Base-by-base conservation (phyloP, 257 asterid species). In the Salvia splendens region DNA sequence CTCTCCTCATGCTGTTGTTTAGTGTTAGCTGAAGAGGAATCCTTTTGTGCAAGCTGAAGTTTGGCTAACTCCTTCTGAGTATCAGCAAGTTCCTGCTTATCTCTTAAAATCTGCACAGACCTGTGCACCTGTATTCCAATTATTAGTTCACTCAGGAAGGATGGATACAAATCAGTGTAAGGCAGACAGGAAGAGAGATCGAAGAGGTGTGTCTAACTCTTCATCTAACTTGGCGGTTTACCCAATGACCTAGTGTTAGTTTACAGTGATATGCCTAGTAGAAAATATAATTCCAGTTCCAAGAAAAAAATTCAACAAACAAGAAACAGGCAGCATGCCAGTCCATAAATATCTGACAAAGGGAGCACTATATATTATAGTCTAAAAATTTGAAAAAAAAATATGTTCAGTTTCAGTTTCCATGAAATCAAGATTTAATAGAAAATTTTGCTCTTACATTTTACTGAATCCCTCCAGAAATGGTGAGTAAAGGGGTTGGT, bases 1-100 rank as follows among this genome's bases (percentile, higher is more conserved):
- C 79, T 81, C 62, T 88, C 99, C 71, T 88, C 96, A 12, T 79
- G 82, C 71, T 81, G 89, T 45, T 74, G 90, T 51, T 76, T 69
- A 73, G 32, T 82, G 72, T 64, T 75, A 68, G 80, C 67, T 20
- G 83, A 69, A 50, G 91, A 71, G 60, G 96, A 75, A 49, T 86
- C 99, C 60, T 85, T 89, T 60, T 88, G 92, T 6, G 78, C 86
- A 52, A 90, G 88, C 80, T 93, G 92, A 79, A 93, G 96, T 81
- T 84, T 90, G 70, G 97, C 92, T 48, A 88, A 90, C 77, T 93
- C 99, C 80, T 86, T 90, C 71, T 90, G 97, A 61, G 97, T 65
- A 35, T 90, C 97, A 20, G 92, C 91, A 69, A 93, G 97, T 78
- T 93, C 99, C 78, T 93, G 97, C 79, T 93, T 93, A 70, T 93